Evolutionary conservation across 768 basidiomycete genomes (phyloP).

Genomic region (Hemileccinum rubropunctum): DNA sequence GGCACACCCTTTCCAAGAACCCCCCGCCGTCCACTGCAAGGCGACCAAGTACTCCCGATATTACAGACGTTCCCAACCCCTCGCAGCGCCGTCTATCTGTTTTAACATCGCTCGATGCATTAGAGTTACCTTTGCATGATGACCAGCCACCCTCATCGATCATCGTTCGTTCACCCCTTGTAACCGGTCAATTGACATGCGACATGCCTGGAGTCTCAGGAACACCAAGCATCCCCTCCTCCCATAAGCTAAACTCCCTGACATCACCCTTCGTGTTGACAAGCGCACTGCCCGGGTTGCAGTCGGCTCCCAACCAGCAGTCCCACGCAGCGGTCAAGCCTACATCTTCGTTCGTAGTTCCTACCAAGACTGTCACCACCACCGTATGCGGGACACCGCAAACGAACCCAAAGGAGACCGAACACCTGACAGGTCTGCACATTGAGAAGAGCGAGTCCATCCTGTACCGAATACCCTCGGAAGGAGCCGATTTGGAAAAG

Average conservation of each 20-base stretch:
- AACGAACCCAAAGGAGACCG: slow-evolving; percentile 1
- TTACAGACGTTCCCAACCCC: not conserved
- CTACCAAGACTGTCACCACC: not conserved
- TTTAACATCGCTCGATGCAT: slow-evolving; percentile 12
- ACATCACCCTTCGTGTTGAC: slow-evolving; percentile 15
- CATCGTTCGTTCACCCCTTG: slow-evolving; percentile 18
- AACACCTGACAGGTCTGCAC: not conserved
- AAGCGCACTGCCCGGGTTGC: slow-evolving; percentile 1
- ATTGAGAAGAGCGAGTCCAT: slow-evolving; percentile 6
- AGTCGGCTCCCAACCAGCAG: not conserved
- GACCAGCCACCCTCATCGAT: slow-evolving; percentile 21
- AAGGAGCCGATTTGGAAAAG: not conserved
- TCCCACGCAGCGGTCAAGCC: not conserved
- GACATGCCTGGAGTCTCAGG: not conserved
- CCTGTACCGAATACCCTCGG: not conserved
- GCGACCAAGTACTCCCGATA: not conserved
- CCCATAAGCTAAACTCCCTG: slow-evolving; percentile 7
- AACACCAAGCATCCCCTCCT: not conserved
- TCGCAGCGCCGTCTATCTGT: slow-evolving; percentile 1
- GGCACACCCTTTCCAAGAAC: slow-evolving; percentile 4
- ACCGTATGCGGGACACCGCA: not conserved
- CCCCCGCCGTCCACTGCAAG: not conserved
- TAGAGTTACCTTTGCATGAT: slow-evolving; percentile 11
- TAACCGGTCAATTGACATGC: slow-evolving; percentile 1
- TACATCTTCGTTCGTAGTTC: not conserved